Conservation (phyloP, 345 rosid species). For the Leavenworthia alabamica region DNA sequence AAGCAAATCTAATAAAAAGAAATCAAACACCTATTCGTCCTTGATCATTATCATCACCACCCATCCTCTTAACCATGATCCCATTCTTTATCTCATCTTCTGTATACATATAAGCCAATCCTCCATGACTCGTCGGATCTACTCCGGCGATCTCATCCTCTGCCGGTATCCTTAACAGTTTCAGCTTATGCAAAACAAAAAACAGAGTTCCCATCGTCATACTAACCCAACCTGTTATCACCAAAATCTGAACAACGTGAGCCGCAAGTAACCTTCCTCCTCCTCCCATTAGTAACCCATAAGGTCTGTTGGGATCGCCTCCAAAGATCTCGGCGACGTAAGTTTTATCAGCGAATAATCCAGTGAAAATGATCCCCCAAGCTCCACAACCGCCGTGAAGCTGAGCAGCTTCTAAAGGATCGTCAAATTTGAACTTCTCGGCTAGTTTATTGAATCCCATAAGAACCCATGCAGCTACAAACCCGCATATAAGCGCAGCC, state of each 20-base stretch:
- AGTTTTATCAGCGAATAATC: slow-evolving; percentile 27
- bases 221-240: slow-evolving; percentile 35
- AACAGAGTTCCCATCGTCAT: slow-evolving; percentile 39
- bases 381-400: slow-evolving; percentile 43
- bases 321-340: slow-evolving; percentile 31
- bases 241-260: slow-evolving; percentile 33
- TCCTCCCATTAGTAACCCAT: slow-evolving; percentile 40
- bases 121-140: slow-evolving; percentile 42
- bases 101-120: slow-evolving; percentile 30
- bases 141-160: slow-evolving; percentile 39
- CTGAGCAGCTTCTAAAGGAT: slow-evolving; percentile 45
- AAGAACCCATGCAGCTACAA: slow-evolving; percentile 38
- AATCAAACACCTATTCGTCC: neutral
- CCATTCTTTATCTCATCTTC: slow-evolving; percentile 21
- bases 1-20: neutral
- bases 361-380: slow-evolving; percentile 40
- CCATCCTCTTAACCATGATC: slow-evolving; percentile 18
- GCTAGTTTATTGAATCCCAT: slow-evolving; percentile 38
- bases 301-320: slow-evolving; percentile 31
- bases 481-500: slow-evolving; percentile 42
- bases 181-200: slow-evolving; percentile 21
- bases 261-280: slow-evolving; percentile 37
- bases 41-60: neutral
- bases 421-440: slow-evolving; percentile 29
- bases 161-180: slow-evolving; percentile 33